Evolutionary conservation across 108 stramenopile species (phyloP), one percentile per base, ranked within the genome.

Genomic region (Nitzschia palea): DNA sequence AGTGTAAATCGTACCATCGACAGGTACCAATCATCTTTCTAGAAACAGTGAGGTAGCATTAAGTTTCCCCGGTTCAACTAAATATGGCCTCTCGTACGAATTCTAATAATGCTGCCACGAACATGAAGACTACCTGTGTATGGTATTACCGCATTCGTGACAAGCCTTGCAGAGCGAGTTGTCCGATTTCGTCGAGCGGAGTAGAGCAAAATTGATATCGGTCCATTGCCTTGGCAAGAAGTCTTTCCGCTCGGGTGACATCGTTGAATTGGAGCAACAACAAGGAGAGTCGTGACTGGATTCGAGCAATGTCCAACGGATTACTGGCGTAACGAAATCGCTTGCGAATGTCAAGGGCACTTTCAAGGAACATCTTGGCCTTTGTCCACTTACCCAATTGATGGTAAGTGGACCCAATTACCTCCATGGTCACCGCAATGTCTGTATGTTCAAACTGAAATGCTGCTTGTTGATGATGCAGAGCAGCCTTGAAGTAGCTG

Each of bases 371-470:
- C 6, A 18, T 43, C 20, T 25, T 20, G 0, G 59, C 59, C 15
- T 25, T 42, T 17, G 2, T 60, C 59, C 59, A 60, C 3, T 40
- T 36, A 17, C 25, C 27, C 40, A 60, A 26, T 42, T 40, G 22
- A 8, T 60, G 59, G 40, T 60, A 40, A 20, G 32, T 26, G n/a
- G 32, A 34, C 2, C 59, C 59, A 60, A 60, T 60, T 6, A 40
- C 59, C 26, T 60, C 40, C 59, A 60, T 42, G 14, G 59, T 60
- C 1, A 40, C 43, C 0, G 59, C 59, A 40, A 60, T 40, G 25
- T 60, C 40, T 1, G 10, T 9, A 26, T 60, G 59, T 12, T 40
- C 59, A 12, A 22, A 36, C 1, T 32, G 40, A n/a, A 34, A 60
- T 17, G 15, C 32, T 2, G 20, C 40, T 26, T 40, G 59, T 5